Percentiles rank a stretch among this genome's conserved stretches.
Conservation (phyloP, 1,284 basidiomycete genomes). For the Ganoderma lucidum region DNA sequence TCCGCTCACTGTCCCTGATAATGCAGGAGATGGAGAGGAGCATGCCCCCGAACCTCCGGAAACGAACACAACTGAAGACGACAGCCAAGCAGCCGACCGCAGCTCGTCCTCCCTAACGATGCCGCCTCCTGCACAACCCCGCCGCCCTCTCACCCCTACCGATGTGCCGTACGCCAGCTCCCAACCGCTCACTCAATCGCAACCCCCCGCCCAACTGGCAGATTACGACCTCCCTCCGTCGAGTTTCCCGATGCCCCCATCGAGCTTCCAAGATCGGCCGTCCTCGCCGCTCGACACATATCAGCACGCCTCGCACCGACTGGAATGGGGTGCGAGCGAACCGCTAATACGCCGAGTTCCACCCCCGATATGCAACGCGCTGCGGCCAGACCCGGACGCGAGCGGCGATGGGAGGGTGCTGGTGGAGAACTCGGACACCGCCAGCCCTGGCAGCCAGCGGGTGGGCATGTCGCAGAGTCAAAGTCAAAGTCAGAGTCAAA, state of each 20-base stretch:
- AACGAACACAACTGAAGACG: background rate
- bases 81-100: background rate
- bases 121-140: slow-evolving; percentile 23
- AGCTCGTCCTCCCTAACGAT: slow-evolving; percentile 8
- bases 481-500: slow-evolving; percentile 25
- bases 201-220: background rate
- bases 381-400: slow-evolving; percentile 29
- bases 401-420: slow-evolving; percentile 50
- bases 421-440: slow-evolving; percentile 62
- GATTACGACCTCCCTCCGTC: slow-evolving; percentile 25
- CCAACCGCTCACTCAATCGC: slow-evolving; percentile 5
- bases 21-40: background rate
- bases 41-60: background rate
- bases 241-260: slow-evolving; percentile 16
- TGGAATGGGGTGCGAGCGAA: slow-evolving; percentile 5
- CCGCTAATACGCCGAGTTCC: slow-evolving; percentile 29
- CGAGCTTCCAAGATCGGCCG: slow-evolving; percentile 15
- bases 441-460: slow-evolving; percentile 36
- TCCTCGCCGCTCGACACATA: slow-evolving; percentile 19
- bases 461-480: slow-evolving; percentile 19
- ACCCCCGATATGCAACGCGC: slow-evolving; percentile 12
- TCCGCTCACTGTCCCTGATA: background rate
- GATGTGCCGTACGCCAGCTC: slow-evolving; percentile 23
- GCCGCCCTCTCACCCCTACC: slow-evolving; percentile 4
- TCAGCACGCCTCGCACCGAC: slow-evolving; percentile 12